These are phyloP conservation scores for Flagelloscypha sp. DNA, from an alignment of 768 basidiomycete genomes.

Conservation along the genomic window DNA sequence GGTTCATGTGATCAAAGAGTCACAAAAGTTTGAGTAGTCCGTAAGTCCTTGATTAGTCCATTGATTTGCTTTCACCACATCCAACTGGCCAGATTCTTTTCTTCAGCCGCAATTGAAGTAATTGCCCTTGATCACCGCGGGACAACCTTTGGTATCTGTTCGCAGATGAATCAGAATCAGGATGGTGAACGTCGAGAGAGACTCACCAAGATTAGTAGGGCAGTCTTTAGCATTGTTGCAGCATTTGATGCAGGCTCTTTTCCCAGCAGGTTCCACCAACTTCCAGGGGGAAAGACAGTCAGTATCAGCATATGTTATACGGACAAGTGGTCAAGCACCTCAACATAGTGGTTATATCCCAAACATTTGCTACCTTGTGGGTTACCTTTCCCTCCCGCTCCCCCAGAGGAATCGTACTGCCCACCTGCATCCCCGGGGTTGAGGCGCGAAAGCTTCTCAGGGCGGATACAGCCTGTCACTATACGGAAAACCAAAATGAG, in stretches of 20 bases:
- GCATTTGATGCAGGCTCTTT: constrained; percentile 49
- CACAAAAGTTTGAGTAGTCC: too few relatives aligned
- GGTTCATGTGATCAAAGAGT: too few relatives aligned
- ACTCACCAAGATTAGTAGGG: constrained; percentile 38
- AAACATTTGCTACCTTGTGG: constrained; percentile 42
- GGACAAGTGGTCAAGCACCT: too few relatives aligned
- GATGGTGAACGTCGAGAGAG: too few relatives aligned
- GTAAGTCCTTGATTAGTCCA: too few relatives aligned
- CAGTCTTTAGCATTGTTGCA: constrained; percentile 49
- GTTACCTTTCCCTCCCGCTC: constrained; percentile 40
- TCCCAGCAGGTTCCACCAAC: constrained; percentile 43
- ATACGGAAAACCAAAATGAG: too few relatives aligned
- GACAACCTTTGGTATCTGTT: constrained; percentile 46
- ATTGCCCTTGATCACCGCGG: constrained; percentile 42
- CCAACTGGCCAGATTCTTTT: too few relatives aligned
- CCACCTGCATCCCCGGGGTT: constrained; percentile 43
- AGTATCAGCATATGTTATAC: too few relatives aligned
- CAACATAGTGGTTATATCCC: constrained; percentile 57
- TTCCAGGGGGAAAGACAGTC: too few relatives aligned
- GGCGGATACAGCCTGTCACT: constrained; percentile 53
- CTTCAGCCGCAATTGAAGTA: constrained; percentile 45
- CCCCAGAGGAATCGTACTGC: constrained; percentile 54
- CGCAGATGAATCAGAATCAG: too few relatives aligned
- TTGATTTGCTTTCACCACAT: too few relatives aligned
- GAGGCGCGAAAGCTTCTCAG: constrained; percentile 32